Percentiles rank a stretch among this genome's conserved stretches.
Evolutionary conservation across 2,329 filamentous ascomycete genomes (phyloP).

Genomic region (Ophiostoma australiae): DNA sequence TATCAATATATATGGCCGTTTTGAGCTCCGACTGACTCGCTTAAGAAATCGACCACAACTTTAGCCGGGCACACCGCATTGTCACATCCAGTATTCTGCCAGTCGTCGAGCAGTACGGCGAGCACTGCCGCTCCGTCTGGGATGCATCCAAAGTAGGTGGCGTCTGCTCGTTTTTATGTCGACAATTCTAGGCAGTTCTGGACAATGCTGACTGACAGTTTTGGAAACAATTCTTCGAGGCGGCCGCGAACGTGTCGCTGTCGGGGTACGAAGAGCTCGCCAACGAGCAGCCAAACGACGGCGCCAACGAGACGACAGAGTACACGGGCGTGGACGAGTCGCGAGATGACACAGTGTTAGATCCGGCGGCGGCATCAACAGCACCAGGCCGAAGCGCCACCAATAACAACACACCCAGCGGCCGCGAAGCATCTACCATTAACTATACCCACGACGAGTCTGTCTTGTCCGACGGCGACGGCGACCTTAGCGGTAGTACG

Average conservation of each 20-base stretch:
- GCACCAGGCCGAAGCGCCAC: slow-evolving; percentile 32
- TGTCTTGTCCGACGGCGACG: slow-evolving; percentile 58
- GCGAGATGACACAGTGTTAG: neutral
- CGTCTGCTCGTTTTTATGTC: neutral
- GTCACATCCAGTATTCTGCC: slow-evolving; percentile 91
- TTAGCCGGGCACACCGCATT: slow-evolving; percentile 92
- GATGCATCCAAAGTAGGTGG: slow-evolving; percentile 77
- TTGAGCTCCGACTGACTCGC: slow-evolving; percentile 16
- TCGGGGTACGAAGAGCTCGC: slow-evolving; percentile 84
- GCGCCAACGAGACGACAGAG: slow-evolving; percentile 47
- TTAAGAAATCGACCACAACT: slow-evolving; percentile 95
- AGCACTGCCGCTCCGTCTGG: slow-evolving; percentile 92
- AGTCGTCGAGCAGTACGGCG: slow-evolving; percentile 89
- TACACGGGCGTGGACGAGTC: neutral
- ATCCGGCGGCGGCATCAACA: neutral
- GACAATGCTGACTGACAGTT: slow-evolving; percentile 54
- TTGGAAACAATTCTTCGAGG: slow-evolving; percentile 99
- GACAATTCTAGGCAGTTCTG: neutral
- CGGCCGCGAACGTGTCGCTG: slow-evolving; percentile 92
- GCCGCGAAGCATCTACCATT: slow-evolving; percentile 24
- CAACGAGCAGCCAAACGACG: slow-evolving; percentile 55
- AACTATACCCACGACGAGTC: slow-evolving; percentile 53
- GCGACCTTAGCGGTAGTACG: slow-evolving; percentile 61
- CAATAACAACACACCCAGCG: slow-evolving; percentile 32
- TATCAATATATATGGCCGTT: neutral